Conservation (phyloP, 495 filamentous ascomycete genomes). For the Evansstolkia leycettana region DNA sequence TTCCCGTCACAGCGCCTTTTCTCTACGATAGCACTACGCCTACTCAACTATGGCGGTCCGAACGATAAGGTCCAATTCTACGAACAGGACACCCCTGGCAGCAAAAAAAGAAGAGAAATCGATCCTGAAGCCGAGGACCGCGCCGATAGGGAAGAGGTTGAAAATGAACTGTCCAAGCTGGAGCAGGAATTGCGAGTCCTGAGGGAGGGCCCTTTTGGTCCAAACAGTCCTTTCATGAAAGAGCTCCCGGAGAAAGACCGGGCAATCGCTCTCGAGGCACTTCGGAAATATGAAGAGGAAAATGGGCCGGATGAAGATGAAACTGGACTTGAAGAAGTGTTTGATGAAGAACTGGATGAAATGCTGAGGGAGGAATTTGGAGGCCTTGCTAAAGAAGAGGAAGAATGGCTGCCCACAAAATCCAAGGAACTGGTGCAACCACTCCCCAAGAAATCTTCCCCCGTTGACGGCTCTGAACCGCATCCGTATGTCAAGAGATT, state of each 20-base stretch:
- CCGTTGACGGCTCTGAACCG: constrained; percentile 12
- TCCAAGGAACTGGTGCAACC: constrained; percentile 10
- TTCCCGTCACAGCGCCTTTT: constrained; percentile 17
- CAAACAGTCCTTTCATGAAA: constrained; percentile 30
- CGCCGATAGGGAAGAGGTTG: constrained; percentile 28
- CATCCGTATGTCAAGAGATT: constrained; percentile 25
- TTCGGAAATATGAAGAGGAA: constrained; percentile 28
- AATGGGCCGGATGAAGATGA: constrained; percentile 12
- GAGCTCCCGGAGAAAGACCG: constrained; percentile 27
- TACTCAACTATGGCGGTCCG: constrained; percentile 24
- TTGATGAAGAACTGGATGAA: constrained; percentile 33
- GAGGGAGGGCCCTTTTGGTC: constrained; percentile 28
- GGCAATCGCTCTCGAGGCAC: constrained; percentile 26
- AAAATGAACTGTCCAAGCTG: constrained; percentile 35
- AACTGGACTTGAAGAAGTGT: constrained; percentile 23
- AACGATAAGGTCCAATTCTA: constrained; percentile 34
- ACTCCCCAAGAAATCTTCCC: constrained; percentile 10
- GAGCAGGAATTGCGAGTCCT: constrained; percentile 41
- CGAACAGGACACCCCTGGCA: constrained; percentile 24
- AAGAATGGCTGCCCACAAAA: constrained; percentile 18
- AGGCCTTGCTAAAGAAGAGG: constrained; percentile 25
- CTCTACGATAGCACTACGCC: constrained; percentile 22
- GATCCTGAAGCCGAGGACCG: constrained; percentile 42
- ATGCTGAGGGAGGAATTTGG: constrained; percentile 32
- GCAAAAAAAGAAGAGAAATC: constrained; percentile 24